A percentile compares a stretch with the other conserved stretches of the same genome.
Evolutionary conservation across 2,329 filamentous ascomycete genomes (phyloP).

Genomic region (Thielaviopsis punctulata): DNA sequence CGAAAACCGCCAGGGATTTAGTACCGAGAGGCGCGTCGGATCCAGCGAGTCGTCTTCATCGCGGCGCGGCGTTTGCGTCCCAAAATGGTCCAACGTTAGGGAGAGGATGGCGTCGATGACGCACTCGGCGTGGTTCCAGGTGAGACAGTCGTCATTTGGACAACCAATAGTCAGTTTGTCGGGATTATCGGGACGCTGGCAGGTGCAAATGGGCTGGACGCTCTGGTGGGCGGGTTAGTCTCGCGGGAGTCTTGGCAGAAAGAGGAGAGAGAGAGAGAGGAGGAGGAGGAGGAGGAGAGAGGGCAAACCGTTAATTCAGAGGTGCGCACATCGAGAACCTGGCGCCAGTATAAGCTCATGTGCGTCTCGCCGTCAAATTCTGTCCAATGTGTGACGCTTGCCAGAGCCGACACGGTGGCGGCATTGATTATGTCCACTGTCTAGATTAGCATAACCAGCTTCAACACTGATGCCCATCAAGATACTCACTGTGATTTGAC

Average conservation of each 20-base stretch:
- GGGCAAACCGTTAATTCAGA: slow-evolving; percentile 39
- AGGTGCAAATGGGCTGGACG: slow-evolving; percentile 40
- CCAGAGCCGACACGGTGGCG: slow-evolving; percentile 44
- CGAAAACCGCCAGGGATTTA: not conserved
- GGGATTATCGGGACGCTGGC: slow-evolving; percentile 42
- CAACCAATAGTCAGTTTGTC: slow-evolving; percentile 43
- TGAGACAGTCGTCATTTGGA: slow-evolving; percentile 33
- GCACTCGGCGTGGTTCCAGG: slow-evolving; percentile 48
- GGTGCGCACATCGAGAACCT: slow-evolving; percentile 41
- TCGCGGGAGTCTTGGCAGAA: not conserved
- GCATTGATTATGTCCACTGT: slow-evolving; percentile 59
- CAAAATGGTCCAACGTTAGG: slow-evolving; percentile 32
- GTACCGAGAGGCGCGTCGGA: slow-evolving; percentile 12
- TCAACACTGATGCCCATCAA: not conserved
- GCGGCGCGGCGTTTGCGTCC: slow-evolving; percentile 31
- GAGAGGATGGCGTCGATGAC: slow-evolving; percentile 37
- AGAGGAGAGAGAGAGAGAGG: not conserved
- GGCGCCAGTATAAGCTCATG: slow-evolving; percentile 44
- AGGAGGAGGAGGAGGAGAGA: not conserved
- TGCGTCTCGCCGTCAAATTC: slow-evolving; percentile 49
- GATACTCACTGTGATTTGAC: slow-evolving; percentile 47
- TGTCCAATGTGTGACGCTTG: slow-evolving; percentile 49
- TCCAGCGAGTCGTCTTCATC: not conserved
- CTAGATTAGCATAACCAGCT: not conserved
- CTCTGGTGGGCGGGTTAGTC: slow-evolving; percentile 23